These are phyloP conservation scores for Lanmaoa pseudosensibilis DNA, from an alignment of 768 basidiomycete genomes.

Conservation along the genomic window DNA sequence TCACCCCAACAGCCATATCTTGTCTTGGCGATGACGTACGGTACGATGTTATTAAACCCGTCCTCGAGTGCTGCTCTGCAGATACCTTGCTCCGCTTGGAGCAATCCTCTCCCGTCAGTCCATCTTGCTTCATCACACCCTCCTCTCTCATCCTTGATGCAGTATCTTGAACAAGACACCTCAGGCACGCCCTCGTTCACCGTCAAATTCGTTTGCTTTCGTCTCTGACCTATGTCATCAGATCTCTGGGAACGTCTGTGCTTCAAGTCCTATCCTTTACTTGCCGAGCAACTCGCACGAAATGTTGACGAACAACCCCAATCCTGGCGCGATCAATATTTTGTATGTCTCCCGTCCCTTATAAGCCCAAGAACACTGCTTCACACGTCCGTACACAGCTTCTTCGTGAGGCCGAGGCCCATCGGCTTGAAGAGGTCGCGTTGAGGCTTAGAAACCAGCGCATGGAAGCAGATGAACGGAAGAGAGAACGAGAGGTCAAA, in stretches of 20 bases:
- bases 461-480: slow-evolving; percentile 69
- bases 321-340: slow-evolving; percentile 70
- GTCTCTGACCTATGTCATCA: slow-evolving; percentile 29
- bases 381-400: slow-evolving; percentile 38
- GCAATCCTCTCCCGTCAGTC: slow-evolving; percentile 64
- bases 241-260: slow-evolving; percentile 71
- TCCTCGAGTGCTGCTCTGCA: slow-evolving; percentile 69
- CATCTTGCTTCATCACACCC: slow-evolving; percentile 6
- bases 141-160: slow-evolving; percentile 16
- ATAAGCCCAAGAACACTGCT: neutral
- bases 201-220: neutral
- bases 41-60: slow-evolving; percentile 66
- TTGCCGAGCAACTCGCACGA: slow-evolving; percentile 46
- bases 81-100: slow-evolving; percentile 72
- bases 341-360: slow-evolving; percentile 45
- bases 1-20: slow-evolving; percentile 49
- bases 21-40: slow-evolving; percentile 62
- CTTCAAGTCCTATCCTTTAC: slow-evolving; percentile 56
- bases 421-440: slow-evolving; percentile 62
- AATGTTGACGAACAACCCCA: slow-evolving; percentile 46
- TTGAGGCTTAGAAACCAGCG: slow-evolving; percentile 64
- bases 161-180: slow-evolving; percentile 59
- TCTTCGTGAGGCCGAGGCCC: slow-evolving; percentile 58
- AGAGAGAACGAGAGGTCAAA: slow-evolving; percentile 76
- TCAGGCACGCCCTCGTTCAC: slow-evolving; percentile 40